Base-by-base conservation (phyloP, 768 basidiomycete species). In the Solioccasus polychromus region DNA sequence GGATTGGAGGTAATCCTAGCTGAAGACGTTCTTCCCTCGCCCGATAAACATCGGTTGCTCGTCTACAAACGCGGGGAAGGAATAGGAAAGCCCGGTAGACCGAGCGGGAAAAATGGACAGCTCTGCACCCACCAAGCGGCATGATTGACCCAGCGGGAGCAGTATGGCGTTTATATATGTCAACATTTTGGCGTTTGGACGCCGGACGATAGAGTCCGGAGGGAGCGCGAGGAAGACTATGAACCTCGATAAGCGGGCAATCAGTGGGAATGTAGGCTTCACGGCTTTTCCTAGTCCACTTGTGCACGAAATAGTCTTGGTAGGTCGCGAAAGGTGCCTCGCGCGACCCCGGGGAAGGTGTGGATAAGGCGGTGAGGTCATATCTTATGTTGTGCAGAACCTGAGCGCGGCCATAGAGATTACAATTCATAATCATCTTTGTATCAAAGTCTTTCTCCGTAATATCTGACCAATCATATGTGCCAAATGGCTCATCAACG, bases 321-420 rank as follows among this genome's bases (percentile, higher is more conserved):
- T 85, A 89, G 2, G 77, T 83, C 4, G 70, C 41, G 48, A 55
- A 74, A 0, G 53, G 62, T 12, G 64, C 66, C 57, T 82, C 83
- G 29, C 67, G 67, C 5, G 81, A 76, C 8, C 73, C 82, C 4
- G 65, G 58, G 0, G 67, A 67, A 4, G 86, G 85, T 8, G 50
- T 53, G 32, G 87, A 86, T 58, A 77, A 59, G 3, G 85, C 84
- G 0, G 83, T 78, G 26, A 91, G 66, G 61, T 92, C 88, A 35
- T 72, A 45, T 26, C 85, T 78, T 48, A 89, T 73, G 26, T 67
- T 66, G 45, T 74, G 76, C 40, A 91, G 70, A 35, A 82, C 52
- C 39, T 78, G 72, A 5, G 76, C 70, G 8, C 79, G 76, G 3
- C 84, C 86, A 24, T 66, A 64, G 48, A 80, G 72, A 55, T 78